Conservation (phyloP, 2,329 filamentous ascomycete species). For the Calonectria montana region DNA sequence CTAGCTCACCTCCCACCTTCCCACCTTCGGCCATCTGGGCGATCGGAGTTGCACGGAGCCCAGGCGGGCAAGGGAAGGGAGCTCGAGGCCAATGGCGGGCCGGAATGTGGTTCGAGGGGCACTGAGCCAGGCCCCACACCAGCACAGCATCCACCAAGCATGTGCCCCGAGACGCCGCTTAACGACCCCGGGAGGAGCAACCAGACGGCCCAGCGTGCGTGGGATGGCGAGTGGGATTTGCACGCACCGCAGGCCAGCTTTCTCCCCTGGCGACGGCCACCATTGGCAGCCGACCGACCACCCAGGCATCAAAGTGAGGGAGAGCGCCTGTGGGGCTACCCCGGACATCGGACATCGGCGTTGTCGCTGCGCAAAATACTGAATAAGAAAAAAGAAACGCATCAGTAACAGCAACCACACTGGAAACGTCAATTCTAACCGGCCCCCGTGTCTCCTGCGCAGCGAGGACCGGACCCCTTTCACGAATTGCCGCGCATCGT, state of each 20-base stretch:
- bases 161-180: conserved; percentile 21
- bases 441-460: background rate
- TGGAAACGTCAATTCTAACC: conserved; percentile 20
- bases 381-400: conserved; percentile 13
- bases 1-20: conserved; percentile 3
- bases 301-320: background rate
- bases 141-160: conserved; percentile 14
- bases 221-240: background rate
- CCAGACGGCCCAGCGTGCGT: background rate
- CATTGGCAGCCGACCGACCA: background rate
- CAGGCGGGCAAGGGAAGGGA: conserved; percentile 14
- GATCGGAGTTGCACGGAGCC: conserved; percentile 41
- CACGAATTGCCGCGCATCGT: too few species aligned
- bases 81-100: conserved; percentile 32
- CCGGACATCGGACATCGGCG: conserved; percentile 41
- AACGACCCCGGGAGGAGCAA: conserved; percentile 8
- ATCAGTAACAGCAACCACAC: background rate
- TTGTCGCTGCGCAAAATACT: conserved; percentile 14
- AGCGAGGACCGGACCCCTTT: background rate
- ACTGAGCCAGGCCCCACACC: conserved; percentile 8
- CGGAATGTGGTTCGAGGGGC: conserved; percentile 7
- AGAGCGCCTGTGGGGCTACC: conserved; percentile 35
- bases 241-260: background rate
- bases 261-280: background rate
- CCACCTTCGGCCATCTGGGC: conserved; percentile 31